Percentiles rank a stretch among this genome's conserved stretches.
Conservation (phyloP, 345 rosid species). For the rapeseed (Brassica napus) region Da-Ae NC_063445.1:15888501-15889000, state of each 20-base stretch:
- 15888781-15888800: slow-evolving; percentile 57
- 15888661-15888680: neutral
- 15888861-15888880: slow-evolving; percentile 53
- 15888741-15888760: slow-evolving; percentile 67
- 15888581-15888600: neutral
- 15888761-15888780: slow-evolving; percentile 55
- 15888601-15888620: neutral
- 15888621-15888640: neutral
- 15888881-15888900: neutral
- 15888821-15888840: slow-evolving; percentile 57
- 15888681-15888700: neutral
- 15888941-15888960: neutral
- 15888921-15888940: neutral
- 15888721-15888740: slow-evolving; percentile 37
- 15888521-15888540: slow-evolving; percentile 45
- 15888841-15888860: slow-evolving; percentile 48
- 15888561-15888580: neutral
- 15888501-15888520: slow-evolving; percentile 40
- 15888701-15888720: neutral
- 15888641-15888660: neutral
- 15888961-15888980: slow-evolving; percentile 53
- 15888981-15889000: slow-evolving; percentile 53
- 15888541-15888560: slow-evolving; percentile 30
- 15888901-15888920: neutral
- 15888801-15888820: slow-evolving; percentile 31